Conservation (phyloP, 768 basidiomycete species). For the Rubroboletus satanas region DNA sequence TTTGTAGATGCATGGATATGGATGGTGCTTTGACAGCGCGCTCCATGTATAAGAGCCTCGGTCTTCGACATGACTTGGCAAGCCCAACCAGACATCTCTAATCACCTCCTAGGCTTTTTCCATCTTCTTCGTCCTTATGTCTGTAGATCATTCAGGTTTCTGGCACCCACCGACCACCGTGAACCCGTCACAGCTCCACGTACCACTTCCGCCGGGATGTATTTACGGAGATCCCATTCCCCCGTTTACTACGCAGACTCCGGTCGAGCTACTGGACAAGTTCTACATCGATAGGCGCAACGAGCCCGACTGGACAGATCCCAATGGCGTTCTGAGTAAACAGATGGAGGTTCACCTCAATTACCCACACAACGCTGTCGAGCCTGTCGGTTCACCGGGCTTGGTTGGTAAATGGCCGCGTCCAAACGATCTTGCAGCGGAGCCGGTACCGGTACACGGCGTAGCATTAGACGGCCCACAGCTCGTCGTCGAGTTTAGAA, state of each 20-base stretch:
- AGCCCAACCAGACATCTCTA: background rate
- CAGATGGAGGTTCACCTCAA: background rate
- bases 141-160: background rate
- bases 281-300: background rate
- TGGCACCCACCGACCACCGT: slow-evolving; percentile 8
- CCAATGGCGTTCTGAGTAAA: background rate
- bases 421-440: background rate
- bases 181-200: background rate
- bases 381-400: background rate
- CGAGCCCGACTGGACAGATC: background rate
- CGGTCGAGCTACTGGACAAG: slow-evolving; percentile 1
- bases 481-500: slow-evolving; percentile 2
- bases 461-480: background rate
- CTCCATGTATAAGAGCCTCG: slow-evolving; percentile 2
- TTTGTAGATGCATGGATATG: background rate
- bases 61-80: background rate
- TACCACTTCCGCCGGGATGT: background rate
- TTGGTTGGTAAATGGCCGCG: background rate
- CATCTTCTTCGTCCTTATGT: slow-evolving; percentile 1
- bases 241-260: background rate
- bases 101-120: background rate
- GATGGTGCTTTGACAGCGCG: background rate
- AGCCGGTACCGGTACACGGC: background rate
- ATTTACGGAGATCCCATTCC: background rate
- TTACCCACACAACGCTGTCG: background rate